phyloP scores from a whole-genome alignment of 2,329 filamentous ascomycete genomes.

The Trichophyton verrucosum region DNA sequence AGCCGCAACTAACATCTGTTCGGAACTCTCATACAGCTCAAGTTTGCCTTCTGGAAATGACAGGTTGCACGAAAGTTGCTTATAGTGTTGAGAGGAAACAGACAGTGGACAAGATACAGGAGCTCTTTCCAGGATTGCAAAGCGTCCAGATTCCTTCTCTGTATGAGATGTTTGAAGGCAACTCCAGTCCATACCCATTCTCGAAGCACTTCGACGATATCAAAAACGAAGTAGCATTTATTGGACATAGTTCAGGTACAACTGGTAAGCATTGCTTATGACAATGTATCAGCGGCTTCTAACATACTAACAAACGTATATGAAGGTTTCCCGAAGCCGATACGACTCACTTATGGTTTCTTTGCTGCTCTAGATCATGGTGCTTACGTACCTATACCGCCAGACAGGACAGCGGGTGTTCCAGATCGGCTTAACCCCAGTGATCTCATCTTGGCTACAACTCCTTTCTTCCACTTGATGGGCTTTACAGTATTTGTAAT shows the following conservation, averaged over 20 bases:
- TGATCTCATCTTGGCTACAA: conserved; percentile 14
- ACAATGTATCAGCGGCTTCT: background rate
- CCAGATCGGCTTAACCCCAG: conserved; percentile 7
- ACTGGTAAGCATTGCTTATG: background rate
- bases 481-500: conserved; percentile 14
- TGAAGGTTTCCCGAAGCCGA: conserved; percentile 18
- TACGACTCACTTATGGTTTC: conserved; percentile 18
- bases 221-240: background rate
- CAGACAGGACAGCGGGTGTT: conserved; percentile 11
- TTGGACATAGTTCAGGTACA: background rate
- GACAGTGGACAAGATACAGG: background rate
- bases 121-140: background rate
- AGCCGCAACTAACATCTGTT: conserved; percentile 23
- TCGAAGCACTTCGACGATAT: background rate
- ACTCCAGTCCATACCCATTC: background rate
- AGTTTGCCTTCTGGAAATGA: background rate
- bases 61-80: background rate
- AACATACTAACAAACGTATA: background rate
- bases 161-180: background rate
- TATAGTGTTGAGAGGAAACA: background rate
- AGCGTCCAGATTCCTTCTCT: background rate
- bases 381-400: conserved; percentile 11
- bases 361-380: conserved; percentile 14
- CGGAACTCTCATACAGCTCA: conserved; percentile 14
- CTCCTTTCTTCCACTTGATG: conserved; percentile 22